Evolutionary conservation across 202 grass and related monocot species (phyloP), one percentile per base, ranked within the genome.

Genomic region (Hordeum pubiflorum): DNA sequence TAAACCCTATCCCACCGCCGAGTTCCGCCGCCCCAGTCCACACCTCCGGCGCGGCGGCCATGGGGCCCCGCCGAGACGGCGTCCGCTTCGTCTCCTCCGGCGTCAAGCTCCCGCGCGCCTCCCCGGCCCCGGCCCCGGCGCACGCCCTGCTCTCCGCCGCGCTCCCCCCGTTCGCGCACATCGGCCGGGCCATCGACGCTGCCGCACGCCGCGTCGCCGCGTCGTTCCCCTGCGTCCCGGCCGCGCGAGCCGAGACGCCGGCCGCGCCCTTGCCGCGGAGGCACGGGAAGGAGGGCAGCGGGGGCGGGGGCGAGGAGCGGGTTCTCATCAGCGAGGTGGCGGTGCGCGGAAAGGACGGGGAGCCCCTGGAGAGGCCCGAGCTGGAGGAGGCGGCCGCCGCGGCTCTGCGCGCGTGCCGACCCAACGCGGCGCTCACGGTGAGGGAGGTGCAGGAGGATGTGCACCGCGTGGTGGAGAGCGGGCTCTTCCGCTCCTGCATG

Each of bases 361-460:
- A 95, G 80, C 90, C 82, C 3, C 72, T 99, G 66, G 90, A 99
- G 80, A 87, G 78, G 60, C 29, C 86, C 24, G 96, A 99, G 83
- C 80, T 99, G 58, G 96, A 99, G 93, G 85, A 79, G 37, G 83
- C 76, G 13, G 96, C 92, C 1, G 77, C 78, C 0, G 89, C 32
- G 36, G 92, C 96, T 5, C 81, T 96, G 74, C 91, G 83, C 39
- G 87, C 92, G 11, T 99, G 90, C 85, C 90, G 90, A 13, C 89
- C 96, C 77, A 99, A 99, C 72, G 87, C 92, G n/a, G 96, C 92
- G 24, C 89, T 99, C 72, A 99, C 96, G 34, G 88, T 91, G 69
- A 85, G 87, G 61, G 96, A 99, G 88, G 96, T 99, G 63, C 92
- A 93, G 83, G 92, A 99, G 75, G 96, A 96, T 74, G 96, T 96